Percentiles rank a stretch among this genome's conserved stretches.
phyloP scores from a whole-genome alignment of 148 eudicot species.

The Heliamphora exappendiculata region DNA sequence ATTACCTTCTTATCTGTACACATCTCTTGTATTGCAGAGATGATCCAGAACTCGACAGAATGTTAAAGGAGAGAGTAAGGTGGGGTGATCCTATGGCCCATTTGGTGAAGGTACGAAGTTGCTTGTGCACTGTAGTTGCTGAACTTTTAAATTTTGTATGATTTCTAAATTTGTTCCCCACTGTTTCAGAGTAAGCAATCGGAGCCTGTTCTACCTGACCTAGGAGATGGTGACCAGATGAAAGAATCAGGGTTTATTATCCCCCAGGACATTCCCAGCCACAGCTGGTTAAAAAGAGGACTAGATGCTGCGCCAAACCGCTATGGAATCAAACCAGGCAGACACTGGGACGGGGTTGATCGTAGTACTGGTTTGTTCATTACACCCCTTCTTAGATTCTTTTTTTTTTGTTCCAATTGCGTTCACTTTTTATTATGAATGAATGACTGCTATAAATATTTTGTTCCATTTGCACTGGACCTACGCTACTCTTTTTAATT shows the following conservation, averaged over 20 bases:
- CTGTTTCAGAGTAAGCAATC: constrained; percentile 36
- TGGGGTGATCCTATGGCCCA: constrained; percentile 99
- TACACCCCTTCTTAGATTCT: neutral
- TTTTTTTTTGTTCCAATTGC: neutral
- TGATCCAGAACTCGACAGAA: constrained; percentile 28
- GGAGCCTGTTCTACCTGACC: constrained; percentile 42
- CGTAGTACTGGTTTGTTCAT: constrained; percentile 71
- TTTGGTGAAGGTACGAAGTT: constrained; percentile 59
- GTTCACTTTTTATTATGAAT: neutral
- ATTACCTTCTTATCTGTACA: neutral
- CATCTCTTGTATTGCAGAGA: constrained; percentile 13
- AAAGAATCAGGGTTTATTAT: constrained; percentile 83
- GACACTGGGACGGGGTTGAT: constrained; percentile 99
- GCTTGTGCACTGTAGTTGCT: neutral
- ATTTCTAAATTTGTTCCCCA: neutral
- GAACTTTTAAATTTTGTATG: neutral
- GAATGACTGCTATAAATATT: neutral
- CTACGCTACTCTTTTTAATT: neutral
- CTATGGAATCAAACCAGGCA: constrained; percentile 84
- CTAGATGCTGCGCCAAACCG: constrained; percentile 77
- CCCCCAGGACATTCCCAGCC: constrained; percentile 75
- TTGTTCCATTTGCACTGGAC: neutral
- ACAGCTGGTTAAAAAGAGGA: constrained; percentile 79
- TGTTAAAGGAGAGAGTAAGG: constrained; percentile 72
- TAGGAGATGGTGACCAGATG: constrained; percentile 75